Evolutionary conservation across 129 eudicot species (phyloP), one percentile per base, ranked within the genome.

Genomic region (Helianthus tuberosus): DNA sequence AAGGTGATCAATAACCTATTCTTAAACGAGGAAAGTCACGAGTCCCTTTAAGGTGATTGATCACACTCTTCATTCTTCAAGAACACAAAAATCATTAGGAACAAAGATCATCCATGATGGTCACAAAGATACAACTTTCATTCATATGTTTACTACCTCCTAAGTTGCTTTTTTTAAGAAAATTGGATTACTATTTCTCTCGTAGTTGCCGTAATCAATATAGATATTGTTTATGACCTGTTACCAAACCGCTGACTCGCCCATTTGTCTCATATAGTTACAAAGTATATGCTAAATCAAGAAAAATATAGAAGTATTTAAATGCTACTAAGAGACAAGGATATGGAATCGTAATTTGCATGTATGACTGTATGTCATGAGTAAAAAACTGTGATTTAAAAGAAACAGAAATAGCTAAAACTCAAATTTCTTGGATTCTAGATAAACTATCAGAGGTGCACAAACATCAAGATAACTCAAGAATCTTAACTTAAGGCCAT

Each of bases 1-100:
- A 68, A 29, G 12, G 57, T 23, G 59, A 54, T 58, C 59, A 47
- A 64, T 47, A 74, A 91, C 99, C 99, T 83, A 94, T 94, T 78
- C 96, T 72, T 63, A 94, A 53, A 60, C 99, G 99, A 35, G 99
- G 99, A 68, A 94, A 94, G 64, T 94, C 99, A 53, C 86, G 89
- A 41, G 78, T 90, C 15, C 96, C 99, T 76, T 91, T 94, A 2
- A 94, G 86, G 83, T 84, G 99, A 80, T 80, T 86, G 49, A 91
- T 94, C 64, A 94, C 86, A 75, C 88, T 94, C 83, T 85, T 90
- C 99, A 94, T 94, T 84, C 99, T 94, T 77, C 66, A 82, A 59
- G 52, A 72, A 16, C 68, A 79, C 35, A 72, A 44, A 5, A 44
- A 79, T 4, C 27, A 20, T 29, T 66, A 79, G 6, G 14, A 72